Base-by-base conservation (phyloP, 768 basidiomycete species). In the Zangia roseola region DNA sequence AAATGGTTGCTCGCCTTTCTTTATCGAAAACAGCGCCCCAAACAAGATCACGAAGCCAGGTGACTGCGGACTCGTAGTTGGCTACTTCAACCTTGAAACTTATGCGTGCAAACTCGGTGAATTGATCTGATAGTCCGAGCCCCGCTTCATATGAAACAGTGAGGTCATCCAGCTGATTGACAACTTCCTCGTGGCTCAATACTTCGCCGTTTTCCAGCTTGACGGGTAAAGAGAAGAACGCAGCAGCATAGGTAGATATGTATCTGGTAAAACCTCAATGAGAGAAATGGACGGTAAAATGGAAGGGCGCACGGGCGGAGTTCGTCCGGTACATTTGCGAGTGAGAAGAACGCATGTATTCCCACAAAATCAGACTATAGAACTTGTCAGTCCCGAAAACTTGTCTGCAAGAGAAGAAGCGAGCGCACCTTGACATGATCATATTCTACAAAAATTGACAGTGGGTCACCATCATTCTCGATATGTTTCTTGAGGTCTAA, bases 381-480 rank as follows among this genome's bases (percentile, higher is more conserved):
- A 20, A 50, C 39, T 43, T 34, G 36, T 49, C 34, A 34, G 45
- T 40, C 21, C 21, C 33, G 19, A 36, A 28, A 10, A 19, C 23
- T 26, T 43, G 23, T 38, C 20, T 28, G n/a, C 16, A 21, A 37
- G 44, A 44, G 31, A 40, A 47, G 23, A 47, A 30, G 19, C 21
- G 19, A 30, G 19, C 21, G 19, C 69, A 89, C 94, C 74, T 92
- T 81, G 40, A 95, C 92, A 66, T 94, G 91, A 59, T 97, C 89
- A 61, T 91, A 99, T 61, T 97, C 87, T 10, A 95, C 82, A 64
- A 94, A 94, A 71, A 93, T 94, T 6, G 95, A 83, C 28, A 94
- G 64, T 4, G 78, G 64, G 2, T 74, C 63, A 4, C 85, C 86
- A 56, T 97, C 93, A 3, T 71, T 64, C 44, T 80, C 74, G 21